Evolutionary conservation across 2,329 filamentous ascomycete genomes (phyloP).

Genomic region (Sclerotinia subarctica): DNA sequence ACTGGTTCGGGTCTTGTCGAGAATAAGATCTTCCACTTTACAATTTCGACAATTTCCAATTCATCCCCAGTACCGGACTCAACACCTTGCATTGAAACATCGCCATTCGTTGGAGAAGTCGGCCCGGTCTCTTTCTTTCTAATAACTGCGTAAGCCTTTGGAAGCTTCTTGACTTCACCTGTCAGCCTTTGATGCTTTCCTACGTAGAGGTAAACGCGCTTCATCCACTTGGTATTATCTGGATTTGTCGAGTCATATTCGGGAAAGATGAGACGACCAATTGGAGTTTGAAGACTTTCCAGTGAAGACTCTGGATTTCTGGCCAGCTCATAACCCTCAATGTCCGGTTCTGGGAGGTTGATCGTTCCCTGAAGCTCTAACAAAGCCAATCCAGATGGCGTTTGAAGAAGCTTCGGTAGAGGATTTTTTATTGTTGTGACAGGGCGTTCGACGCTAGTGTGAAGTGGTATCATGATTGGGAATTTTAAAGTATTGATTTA

Average conservation of each 20-base stretch:
- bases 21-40: conserved; percentile 86
- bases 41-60: conserved; percentile 81
- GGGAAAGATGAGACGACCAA: conserved; percentile 77
- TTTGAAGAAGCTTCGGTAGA: conserved; percentile 80
- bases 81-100: conserved; percentile 38
- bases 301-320: background rate
- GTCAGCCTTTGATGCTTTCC: conserved; percentile 84
- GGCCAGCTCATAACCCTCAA: conserved; percentile 32
- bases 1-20: conserved; percentile 82
- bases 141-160: conserved; percentile 75
- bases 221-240: conserved; percentile 76
- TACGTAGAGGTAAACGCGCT: conserved; percentile 81
- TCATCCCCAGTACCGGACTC: conserved; percentile 75
- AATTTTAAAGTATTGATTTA: background rate
- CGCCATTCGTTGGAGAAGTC: conserved; percentile 25
- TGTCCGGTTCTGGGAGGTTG: conserved; percentile 60
- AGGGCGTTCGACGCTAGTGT: conserved; percentile 2
- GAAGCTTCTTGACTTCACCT: conserved; percentile 85
- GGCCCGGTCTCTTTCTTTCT: conserved; percentile 46
- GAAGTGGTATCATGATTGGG: conserved; percentile 7
- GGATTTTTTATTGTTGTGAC: conserved; percentile 41
- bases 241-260: conserved; percentile 59
- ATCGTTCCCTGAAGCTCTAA: conserved; percentile 91
- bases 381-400: conserved; percentile 82
- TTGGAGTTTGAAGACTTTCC: conserved; percentile 44